Conservation (phyloP, 2,329 filamentous ascomycete species). For the Aspergillus proliferans region DNA sequence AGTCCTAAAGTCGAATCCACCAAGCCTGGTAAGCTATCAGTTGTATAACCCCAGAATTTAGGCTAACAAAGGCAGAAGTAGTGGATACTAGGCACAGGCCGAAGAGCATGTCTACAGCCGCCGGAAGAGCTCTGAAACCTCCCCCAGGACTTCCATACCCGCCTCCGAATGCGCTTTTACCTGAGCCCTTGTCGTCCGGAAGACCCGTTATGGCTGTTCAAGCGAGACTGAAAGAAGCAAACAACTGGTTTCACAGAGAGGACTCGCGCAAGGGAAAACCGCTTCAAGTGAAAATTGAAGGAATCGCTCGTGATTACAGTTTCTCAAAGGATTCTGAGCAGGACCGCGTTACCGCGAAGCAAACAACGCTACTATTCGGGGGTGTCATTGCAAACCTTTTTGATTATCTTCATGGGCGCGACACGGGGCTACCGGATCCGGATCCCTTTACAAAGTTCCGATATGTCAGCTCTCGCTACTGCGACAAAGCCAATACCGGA, state of each 20-base stretch:
- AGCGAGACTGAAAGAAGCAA: conserved; percentile 10
- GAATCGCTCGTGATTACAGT: conserved; percentile 11
- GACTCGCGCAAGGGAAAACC: conserved; percentile 7
- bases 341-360: conserved; percentile 7
- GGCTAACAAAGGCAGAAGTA: conserved; percentile 6
- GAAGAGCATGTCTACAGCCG: background rate
- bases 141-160: conserved; percentile 15
- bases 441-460: conserved; percentile 14
- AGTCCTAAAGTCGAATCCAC: no score
- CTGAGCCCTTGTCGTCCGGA: background rate
- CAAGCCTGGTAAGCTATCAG: no score
- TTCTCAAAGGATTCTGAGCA: conserved; percentile 2
- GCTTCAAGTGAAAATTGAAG: conserved; percentile 14
- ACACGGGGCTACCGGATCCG: conserved; percentile 2
- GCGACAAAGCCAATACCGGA: conserved; percentile 9
- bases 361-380: conserved; percentile 15
- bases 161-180: background rate
- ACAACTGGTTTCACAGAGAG: conserved; percentile 20
- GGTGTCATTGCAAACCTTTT: conserved; percentile 17
- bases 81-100: conserved; percentile 3
- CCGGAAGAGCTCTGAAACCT: conserved; percentile 3
- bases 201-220: background rate
- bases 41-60: no score
- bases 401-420: conserved; percentile 10
- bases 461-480: conserved; percentile 7